phyloP scores from a whole-genome alignment of 495 filamentous ascomycete genomes.

The Tuber melanosporum region DNA sequence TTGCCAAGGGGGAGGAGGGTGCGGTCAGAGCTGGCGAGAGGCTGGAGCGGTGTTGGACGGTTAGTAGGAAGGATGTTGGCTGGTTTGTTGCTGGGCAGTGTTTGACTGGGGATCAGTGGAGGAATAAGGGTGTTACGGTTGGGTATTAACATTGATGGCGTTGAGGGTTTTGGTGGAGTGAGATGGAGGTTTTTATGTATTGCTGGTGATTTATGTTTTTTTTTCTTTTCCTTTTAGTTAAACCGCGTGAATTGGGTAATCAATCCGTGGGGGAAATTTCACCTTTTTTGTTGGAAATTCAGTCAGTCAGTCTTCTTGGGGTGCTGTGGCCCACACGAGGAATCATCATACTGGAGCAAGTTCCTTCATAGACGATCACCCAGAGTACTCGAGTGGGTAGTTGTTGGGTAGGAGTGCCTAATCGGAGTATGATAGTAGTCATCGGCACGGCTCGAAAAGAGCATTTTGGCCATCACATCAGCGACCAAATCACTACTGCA shows the following conservation, averaged over 20 bases:
- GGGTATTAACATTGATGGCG: slow-evolving; percentile 33
- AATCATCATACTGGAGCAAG: neutral
- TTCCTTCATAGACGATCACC: neutral
- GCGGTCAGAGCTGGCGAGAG: slow-evolving; percentile 18
- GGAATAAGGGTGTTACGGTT: slow-evolving; percentile 42
- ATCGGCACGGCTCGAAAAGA: too few species aligned
- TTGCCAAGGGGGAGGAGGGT: slow-evolving; percentile 35
- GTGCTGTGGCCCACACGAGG: neutral
- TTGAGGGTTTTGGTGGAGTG: neutral
- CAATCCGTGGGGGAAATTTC: neutral
- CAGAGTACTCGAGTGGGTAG: neutral
- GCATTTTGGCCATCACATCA: too few species aligned
- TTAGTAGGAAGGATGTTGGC: slow-evolving; percentile 45
- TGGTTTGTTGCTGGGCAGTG: slow-evolving; percentile 45
- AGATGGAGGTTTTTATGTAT: neutral
- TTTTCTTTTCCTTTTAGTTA: neutral
- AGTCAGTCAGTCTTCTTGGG: neutral
- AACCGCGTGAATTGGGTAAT: neutral
- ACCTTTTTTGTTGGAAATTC: neutral
- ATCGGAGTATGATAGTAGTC: too few species aligned
- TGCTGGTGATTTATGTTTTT: neutral
- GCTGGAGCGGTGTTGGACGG: slow-evolving; percentile 44
- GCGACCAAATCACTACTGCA: too few species aligned
- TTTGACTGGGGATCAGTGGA: slow-evolving; percentile 43
- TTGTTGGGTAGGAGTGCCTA: too few species aligned